Conservation (phyloP, 139 green algal species). For the Closterium sp. region DNA sequence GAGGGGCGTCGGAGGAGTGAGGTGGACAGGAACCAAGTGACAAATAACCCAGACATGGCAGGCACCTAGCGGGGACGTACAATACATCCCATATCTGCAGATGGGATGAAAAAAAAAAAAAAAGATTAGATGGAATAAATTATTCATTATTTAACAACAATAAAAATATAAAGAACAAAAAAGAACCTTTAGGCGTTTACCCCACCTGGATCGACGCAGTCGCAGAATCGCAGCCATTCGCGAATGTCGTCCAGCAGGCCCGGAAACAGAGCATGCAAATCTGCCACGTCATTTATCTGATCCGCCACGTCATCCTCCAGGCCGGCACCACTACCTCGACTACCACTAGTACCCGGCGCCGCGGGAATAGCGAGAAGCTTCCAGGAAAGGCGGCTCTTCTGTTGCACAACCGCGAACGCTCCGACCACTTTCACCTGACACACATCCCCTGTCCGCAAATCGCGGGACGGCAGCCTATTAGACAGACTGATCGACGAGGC, state of each 20-base stretch:
- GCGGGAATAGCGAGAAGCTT: conserved; percentile 1
- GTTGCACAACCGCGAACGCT: conserved; percentile 2
- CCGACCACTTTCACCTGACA: conserved; percentile 17
- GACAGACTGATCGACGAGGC: neutral
- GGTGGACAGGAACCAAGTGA: neutral
- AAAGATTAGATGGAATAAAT: too few relatives aligned
- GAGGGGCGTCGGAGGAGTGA: too few relatives aligned
- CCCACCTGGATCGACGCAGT: conserved; percentile 7
- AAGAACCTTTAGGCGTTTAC: too few relatives aligned
- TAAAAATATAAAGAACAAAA: too few relatives aligned
- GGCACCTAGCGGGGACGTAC: too few relatives aligned
- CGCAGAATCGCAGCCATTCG: conserved; percentile 26
- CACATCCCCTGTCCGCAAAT: conserved; percentile 1
- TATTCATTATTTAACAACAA: too few relatives aligned
- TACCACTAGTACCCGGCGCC: too few relatives aligned
- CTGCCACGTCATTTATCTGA: too few relatives aligned
- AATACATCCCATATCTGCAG: too few relatives aligned
- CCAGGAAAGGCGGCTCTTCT: conserved; percentile 6
- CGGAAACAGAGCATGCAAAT: neutral
- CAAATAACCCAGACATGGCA: neutral
- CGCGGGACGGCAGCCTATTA: neutral
- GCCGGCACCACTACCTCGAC: neutral
- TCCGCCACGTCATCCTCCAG: conserved; percentile 19
- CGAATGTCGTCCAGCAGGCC: neutral
- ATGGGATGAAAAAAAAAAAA: too few relatives aligned